Base-by-base conservation (phyloP, 306 rosid genomes). In the Calophaca sinica region DNA sequence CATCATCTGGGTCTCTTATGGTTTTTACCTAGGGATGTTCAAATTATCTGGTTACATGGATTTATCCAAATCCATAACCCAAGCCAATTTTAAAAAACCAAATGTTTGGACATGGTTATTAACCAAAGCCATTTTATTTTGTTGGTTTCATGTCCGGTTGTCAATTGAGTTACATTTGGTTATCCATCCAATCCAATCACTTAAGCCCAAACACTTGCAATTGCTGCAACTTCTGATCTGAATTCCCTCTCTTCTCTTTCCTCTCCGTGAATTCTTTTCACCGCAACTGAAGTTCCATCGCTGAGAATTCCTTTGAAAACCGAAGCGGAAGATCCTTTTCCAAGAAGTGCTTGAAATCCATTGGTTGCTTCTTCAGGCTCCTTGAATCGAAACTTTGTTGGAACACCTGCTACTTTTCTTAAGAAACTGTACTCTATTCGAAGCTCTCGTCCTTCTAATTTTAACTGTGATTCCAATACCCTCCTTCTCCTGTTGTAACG, bases 341-440 rank as follows among this genome's bases (percentile, higher is more conserved):
- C 98, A 4, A 94, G 2, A 9, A 89, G 62, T 1, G 94, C 78
- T 31, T 59, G 76, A 55, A 94, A 94, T 5, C 84, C 71, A 15
- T 91, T 93, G 0, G 98, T 94, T 13, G 98, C 98, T 50, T 89
- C 90, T 5, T 84, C 98, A 2, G 91, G 85, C 82, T 94, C 98
- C 65, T 86, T 85, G 84, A 29, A 90, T 15, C 93, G 83, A 13
- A 76, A 94, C 77, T 87, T 94, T 0, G 88, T 87, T 0, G 98
- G 98, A 66, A 94, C 84, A 0, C 98, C 97, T 0, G 98, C 98
- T 38, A 94, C 89, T 70, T 88, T 94, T 20, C 98, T 54, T 5
- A 94, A 73, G 68, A 94, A 94, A 76, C 97, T 94, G 62, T 94
- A 94, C 85, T 94, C 97, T 20, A 90, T 82, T 28, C 97, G 86